Percentiles rank a stretch among this genome's conserved stretches.
Conservation (phyloP, 2,329 filamentous ascomycete genomes). For the Colletotrichum echinochloae region DNA sequence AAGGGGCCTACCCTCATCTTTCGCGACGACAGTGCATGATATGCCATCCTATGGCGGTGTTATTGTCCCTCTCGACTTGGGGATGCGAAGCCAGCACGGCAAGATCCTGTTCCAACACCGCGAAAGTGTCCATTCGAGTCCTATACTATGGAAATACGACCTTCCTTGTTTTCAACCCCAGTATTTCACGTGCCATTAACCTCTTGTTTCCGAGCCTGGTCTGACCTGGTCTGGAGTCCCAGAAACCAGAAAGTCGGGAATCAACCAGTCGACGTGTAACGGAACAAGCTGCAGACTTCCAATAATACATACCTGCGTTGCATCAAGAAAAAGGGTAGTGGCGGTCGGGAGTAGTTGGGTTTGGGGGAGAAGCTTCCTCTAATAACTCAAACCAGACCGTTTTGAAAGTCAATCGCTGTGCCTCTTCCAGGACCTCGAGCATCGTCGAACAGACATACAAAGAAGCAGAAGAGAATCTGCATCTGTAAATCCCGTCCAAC, state of each 20-base stretch:
- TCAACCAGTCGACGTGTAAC: background rate
- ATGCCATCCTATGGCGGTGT: slow-evolving; percentile 2
- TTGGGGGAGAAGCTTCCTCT: slow-evolving; percentile 10
- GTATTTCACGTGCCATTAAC: background rate
- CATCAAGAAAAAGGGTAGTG: slow-evolving; percentile 1
- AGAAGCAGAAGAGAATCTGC: background rate
- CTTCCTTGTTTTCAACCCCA: background rate
- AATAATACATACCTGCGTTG: slow-evolving; percentile 2
- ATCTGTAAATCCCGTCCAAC: slow-evolving; percentile 8
- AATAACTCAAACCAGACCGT: slow-evolving; percentile 22
- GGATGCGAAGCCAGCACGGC: slow-evolving; percentile 19
- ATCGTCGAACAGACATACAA: slow-evolving; percentile 4
- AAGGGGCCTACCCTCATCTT: slow-evolving; percentile 5
- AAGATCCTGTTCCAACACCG: background rate
- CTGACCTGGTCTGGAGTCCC: background rate
- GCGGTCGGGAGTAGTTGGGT: background rate
- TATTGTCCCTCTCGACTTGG: slow-evolving; percentile 23
- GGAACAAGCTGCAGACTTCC: background rate
- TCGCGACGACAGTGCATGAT: slow-evolving; percentile 10
- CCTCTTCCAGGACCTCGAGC: slow-evolving; percentile 5
- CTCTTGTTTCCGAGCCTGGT: background rate
- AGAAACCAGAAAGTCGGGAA: background rate
- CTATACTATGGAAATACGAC: background rate
- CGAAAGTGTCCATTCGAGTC: slow-evolving; percentile 1
- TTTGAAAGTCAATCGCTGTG: slow-evolving; percentile 35